Conservation (phyloP, 352 stramenopile species). For the Plasmopara viticola region DNA sequence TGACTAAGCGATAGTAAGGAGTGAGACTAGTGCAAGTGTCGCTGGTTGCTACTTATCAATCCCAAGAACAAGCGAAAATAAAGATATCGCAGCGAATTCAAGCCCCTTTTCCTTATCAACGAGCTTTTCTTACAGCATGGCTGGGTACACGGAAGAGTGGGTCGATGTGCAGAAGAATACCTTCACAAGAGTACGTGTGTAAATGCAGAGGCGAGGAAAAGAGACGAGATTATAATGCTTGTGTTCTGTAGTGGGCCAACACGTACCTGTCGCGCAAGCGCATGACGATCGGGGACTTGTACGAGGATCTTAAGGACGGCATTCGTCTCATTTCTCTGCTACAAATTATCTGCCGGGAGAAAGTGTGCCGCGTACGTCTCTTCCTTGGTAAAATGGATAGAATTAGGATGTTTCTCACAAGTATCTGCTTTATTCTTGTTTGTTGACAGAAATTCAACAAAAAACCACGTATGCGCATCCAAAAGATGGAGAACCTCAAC, state of each 20-base stretch:
- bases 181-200: slow-evolving; percentile 75
- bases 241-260: slow-evolving; percentile 73
- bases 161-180: slow-evolving; percentile 89
- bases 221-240: slow-evolving; percentile 6
- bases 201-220: background rate
- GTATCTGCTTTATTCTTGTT: background rate
- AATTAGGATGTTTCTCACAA: background rate
- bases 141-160: slow-evolving; percentile 75
- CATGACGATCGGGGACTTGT: slow-evolving; percentile 87
- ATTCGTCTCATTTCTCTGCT: slow-evolving; percentile 83
- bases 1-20: slow-evolving; percentile 5
- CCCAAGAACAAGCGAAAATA: slow-evolving; percentile 5
- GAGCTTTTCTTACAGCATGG: slow-evolving; percentile 32
- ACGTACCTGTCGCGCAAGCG: slow-evolving; percentile 84
- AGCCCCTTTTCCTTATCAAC: slow-evolving; percentile 5
- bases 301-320: slow-evolving; percentile 83
- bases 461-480: slow-evolving; percentile 89
- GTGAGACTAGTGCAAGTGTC: slow-evolving; percentile 16
- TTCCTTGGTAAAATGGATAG: background rate
- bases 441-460: slow-evolving; percentile 86
- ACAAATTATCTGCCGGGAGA: slow-evolving; percentile 85
- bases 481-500: slow-evolving; percentile 92
- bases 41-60: slow-evolving; percentile 6
- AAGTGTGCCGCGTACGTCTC: slow-evolving; percentile 73
- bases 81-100: slow-evolving; percentile 6